A percentile compares a stretch with the other conserved stretches of the same genome.
phyloP scores from a whole-genome alignment of 208 protist species.

The Crithidia thermophila region DNA sequence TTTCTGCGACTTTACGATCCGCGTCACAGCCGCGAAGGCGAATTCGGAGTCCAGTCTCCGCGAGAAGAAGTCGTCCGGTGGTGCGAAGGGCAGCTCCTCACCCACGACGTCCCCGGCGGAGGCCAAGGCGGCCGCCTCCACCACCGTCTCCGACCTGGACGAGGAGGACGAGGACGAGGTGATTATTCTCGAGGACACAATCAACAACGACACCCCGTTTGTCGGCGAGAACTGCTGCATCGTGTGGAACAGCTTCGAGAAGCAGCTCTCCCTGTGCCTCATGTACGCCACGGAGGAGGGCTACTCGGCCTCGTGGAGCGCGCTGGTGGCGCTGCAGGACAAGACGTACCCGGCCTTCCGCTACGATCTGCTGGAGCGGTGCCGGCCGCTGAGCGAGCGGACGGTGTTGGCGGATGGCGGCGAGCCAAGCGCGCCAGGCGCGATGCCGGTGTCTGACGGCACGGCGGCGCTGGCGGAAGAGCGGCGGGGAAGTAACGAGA shows the following conservation, averaged over 20 bases:
- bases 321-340: constrained; percentile 72
- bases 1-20: constrained; percentile 70
- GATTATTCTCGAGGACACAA: constrained; percentile 72
- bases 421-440: too few relatives aligned
- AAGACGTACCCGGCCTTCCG: constrained; percentile 63
- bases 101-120: neutral
- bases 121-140: neutral
- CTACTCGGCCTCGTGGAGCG: constrained; percentile 76
- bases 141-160: constrained; percentile 24
- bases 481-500: neutral
- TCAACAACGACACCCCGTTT: constrained; percentile 77
- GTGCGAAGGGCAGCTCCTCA: neutral
- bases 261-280: constrained; percentile 76
- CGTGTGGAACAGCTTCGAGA: constrained; percentile 86
- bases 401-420: constrained; percentile 1
- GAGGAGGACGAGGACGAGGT: constrained; percentile 41
- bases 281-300: constrained; percentile 78
- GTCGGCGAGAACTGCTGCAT: constrained; percentile 87
- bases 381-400: constrained; percentile 17
- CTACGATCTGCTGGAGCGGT: constrained; percentile 57
- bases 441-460: neutral
- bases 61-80: neutral
- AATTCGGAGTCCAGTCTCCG: constrained; percentile 1
- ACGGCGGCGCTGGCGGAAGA: neutral
- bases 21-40: constrained; percentile 32